Conservation (phyloP, 2,329 filamentous ascomycete genomes). For the Leptographium wingfieldii region DNA sequence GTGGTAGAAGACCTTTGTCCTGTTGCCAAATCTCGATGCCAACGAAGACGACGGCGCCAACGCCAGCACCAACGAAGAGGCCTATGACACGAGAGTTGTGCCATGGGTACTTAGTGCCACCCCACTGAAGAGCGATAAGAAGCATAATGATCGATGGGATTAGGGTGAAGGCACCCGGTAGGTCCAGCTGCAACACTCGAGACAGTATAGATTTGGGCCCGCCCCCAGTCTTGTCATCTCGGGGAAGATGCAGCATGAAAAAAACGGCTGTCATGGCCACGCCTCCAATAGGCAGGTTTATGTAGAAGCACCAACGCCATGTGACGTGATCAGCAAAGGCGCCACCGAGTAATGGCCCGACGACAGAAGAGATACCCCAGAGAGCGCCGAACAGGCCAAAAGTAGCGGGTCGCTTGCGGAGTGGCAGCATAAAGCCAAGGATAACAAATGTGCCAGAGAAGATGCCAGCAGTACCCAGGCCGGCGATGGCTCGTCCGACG, state of each 20-base stretch:
- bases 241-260: conserved; percentile 18
- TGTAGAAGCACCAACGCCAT: conserved; percentile 24
- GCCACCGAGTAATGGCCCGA: conserved; percentile 35
- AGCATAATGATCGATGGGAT: conserved; percentile 27
- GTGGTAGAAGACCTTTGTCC: too few relatives aligned
- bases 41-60: too few relatives aligned
- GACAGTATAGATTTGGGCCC: too few relatives aligned
- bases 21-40: too few relatives aligned
- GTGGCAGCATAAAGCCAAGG: conserved; percentile 24
- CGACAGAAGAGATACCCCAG: conserved; percentile 20
- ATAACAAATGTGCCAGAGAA: conserved; percentile 38
- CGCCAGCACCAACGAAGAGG: conserved; percentile 22
- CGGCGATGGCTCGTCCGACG: conserved; percentile 39
- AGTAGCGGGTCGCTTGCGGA: conserved; percentile 28
- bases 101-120: conserved; percentile 26
- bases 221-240: conserved; percentile 13
- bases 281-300: conserved; percentile 26
- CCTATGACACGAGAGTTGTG: conserved; percentile 26
- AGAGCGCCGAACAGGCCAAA: too few relatives aligned
- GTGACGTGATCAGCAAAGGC: conserved; percentile 19
- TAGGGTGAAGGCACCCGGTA: conserved; percentile 25
- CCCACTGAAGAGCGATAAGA: conserved; percentile 31
- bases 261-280: conserved; percentile 14
- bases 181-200: conserved; percentile 21
- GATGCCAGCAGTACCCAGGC: conserved; percentile 36